Percentiles rank a stretch among this genome's conserved stretches.
phyloP scores from a whole-genome alignment of 768 basidiomycete species.

The Pulveroboletus sp. region DNA sequence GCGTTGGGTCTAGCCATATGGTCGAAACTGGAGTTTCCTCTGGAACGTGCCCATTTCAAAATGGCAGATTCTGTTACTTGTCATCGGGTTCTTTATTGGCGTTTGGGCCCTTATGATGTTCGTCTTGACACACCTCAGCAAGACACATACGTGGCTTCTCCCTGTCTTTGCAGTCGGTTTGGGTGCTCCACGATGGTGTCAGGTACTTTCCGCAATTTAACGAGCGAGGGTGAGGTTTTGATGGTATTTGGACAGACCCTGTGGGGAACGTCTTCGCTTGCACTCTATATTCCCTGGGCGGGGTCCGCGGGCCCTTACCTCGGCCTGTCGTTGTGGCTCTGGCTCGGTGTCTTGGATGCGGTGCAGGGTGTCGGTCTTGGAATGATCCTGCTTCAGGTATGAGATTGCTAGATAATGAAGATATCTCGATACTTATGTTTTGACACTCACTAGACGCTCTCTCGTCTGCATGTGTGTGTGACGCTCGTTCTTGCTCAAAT shows the following conservation, averaged over 20 bases:
- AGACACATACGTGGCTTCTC: slow-evolving; percentile 92
- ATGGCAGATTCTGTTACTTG: slow-evolving; percentile 77
- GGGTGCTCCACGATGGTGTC: slow-evolving; percentile 93
- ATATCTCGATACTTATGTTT: not conserved
- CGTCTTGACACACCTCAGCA: slow-evolving; percentile 80
- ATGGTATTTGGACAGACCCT: slow-evolving; percentile 52
- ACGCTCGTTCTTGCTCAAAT: slow-evolving; percentile 89
- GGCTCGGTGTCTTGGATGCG: slow-evolving; percentile 92
- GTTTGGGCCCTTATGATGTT: slow-evolving; percentile 77
- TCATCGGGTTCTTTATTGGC: slow-evolving; percentile 79
- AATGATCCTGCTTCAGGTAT: slow-evolving; percentile 75
- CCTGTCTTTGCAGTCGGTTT: slow-evolving; percentile 95
- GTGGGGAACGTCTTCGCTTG: slow-evolving; percentile 93
- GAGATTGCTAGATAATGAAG: not conserved
- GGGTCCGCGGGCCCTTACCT: slow-evolving; percentile 82
- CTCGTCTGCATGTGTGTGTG: slow-evolving; percentile 89
- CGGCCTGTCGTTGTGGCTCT: slow-evolving; percentile 86
- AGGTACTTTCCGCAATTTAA: slow-evolving; percentile 39
- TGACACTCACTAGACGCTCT: slow-evolving; percentile 54
- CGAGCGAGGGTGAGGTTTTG: not conserved
- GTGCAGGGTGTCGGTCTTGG: slow-evolving; percentile 92
- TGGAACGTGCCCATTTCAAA: slow-evolving; percentile 81
- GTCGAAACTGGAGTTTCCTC: slow-evolving; percentile 92
- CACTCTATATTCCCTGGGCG: slow-evolving; percentile 92
- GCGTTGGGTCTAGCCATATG: slow-evolving; percentile 58